Evolutionary conservation across 2,329 filamentous ascomycete genomes (phyloP), one percentile per base, ranked within the genome.

Genomic region (Fusarium concolor): DNA sequence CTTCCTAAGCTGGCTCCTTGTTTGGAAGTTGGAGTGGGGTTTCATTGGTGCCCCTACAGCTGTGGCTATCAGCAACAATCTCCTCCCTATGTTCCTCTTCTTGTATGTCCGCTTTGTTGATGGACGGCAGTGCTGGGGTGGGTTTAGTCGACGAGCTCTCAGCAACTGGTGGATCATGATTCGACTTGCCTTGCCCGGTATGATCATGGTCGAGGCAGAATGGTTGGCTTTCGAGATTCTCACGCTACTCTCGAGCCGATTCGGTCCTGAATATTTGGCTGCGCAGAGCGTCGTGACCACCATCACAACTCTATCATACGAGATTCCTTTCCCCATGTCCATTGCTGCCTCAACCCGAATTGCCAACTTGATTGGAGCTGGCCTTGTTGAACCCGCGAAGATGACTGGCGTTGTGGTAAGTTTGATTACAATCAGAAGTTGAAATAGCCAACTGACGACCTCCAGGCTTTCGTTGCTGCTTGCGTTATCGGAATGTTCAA

Each of bases 191-290:
- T 82, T 97, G 14, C 94, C 95, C 0, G 95, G 95, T 2, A 89
- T 98, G 77, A 83, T 97, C 68, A 97, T 97, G 94, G 91, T 98
- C 3, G 90, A 96, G 77, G 94, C 95, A 7, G 95, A 98, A 77
- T 97, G 92, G 81, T 86, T 97, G 12, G 94, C 94, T 9, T 98
- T 98, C 77, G 95, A 98, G 78, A 89, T 97, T 47, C 83, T 97
- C 65, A 97, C 94, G 0, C 84, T 97, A n/a, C 89, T 90, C 10
- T 88, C 92, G 0, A 92, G 90, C 51, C 92, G 92, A 71, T 90
- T 97, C 59, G 92, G 92, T 17, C 89, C 92, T 3, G 90, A 90
- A 18, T 89, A 91, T 64, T 86, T 98, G 2, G 95, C 95, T 1
- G 94, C 96, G 0, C 94, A 99, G 78, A 94, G 92, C 33, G 90